These are phyloP conservation scores for Boletellus ananiceps DNA, from an alignment of 768 basidiomycete species.

Conservation along the genomic window DNA sequence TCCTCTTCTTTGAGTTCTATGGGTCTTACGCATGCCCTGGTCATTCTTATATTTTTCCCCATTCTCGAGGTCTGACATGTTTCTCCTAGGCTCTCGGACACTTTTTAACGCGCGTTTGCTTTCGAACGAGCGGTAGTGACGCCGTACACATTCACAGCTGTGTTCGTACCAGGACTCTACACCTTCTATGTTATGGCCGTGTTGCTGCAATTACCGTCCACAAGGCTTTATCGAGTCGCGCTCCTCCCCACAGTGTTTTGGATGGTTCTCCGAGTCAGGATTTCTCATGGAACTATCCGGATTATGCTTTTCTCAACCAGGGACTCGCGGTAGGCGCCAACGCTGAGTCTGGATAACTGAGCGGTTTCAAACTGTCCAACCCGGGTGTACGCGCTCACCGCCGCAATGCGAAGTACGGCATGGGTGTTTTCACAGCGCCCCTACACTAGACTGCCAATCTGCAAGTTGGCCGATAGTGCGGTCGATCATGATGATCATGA, in stretches of 20 bases:
- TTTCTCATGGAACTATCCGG: conserved; percentile 15
- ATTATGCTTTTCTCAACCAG: conserved; percentile 19
- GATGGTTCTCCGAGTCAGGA: conserved; percentile 39
- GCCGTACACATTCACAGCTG: conserved; percentile 29
- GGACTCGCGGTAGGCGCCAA: conserved; percentile 16
- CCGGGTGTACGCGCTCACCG: conserved; percentile 22
- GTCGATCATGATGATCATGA: neutral
- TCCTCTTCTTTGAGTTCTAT: too few relatives aligned
- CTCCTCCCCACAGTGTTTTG: conserved; percentile 48
- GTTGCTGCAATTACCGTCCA: conserved; percentile 46
- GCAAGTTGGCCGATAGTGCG: neutral
- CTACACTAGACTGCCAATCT: conserved; percentile 13
- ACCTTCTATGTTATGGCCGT: conserved; percentile 50
- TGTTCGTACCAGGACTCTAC: conserved; percentile 39
- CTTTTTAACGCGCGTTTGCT: conserved; percentile 10
- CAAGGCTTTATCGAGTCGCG: conserved; percentile 40
- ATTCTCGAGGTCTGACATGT: too few relatives aligned
- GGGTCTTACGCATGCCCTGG: too few relatives aligned
- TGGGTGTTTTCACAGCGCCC: conserved; percentile 17
- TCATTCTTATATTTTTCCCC: too few relatives aligned
- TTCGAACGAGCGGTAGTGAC: conserved; percentile 18
- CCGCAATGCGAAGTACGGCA: conserved; percentile 22
- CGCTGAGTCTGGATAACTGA: too few relatives aligned
- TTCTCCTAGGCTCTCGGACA: too few relatives aligned
- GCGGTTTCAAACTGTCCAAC: neutral